Conservation (phyloP, 345 rosid species). For the Anacardium occidentale region DNA sequence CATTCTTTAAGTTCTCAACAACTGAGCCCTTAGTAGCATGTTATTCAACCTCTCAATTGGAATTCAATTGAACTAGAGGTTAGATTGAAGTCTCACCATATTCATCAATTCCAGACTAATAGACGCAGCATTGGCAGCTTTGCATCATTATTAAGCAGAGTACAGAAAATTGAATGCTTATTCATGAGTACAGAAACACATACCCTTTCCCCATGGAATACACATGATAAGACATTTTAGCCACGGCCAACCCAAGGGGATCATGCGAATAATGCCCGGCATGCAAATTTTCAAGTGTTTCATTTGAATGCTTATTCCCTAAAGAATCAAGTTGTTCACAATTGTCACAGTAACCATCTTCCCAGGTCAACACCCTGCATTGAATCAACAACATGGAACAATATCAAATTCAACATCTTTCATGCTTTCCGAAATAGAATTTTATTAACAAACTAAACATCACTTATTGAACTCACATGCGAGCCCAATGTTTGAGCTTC, state of each 20-base stretch:
- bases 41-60: background rate
- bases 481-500: slow-evolving; percentile 78
- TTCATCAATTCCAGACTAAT: background rate
- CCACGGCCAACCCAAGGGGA: slow-evolving; percentile 71
- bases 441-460: slow-evolving; percentile 1
- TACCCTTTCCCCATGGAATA: slow-evolving; percentile 96
- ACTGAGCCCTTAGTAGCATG: background rate
- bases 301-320: slow-evolving; percentile 39
- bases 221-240: slow-evolving; percentile 83
- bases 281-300: slow-evolving; percentile 37
- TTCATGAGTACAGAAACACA: slow-evolving; percentile 23
- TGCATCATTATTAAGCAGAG: slow-evolving; percentile 8
- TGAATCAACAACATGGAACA: background rate
- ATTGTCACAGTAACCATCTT: slow-evolving; percentile 74
- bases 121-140: background rate
- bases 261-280: slow-evolving; percentile 43
- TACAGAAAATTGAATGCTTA: background rate
- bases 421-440: background rate
- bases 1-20: background rate
- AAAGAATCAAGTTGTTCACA: slow-evolving; percentile 39
- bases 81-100: background rate
- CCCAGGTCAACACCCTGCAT: slow-evolving; percentile 86
- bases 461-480: slow-evolving; percentile 48
- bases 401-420: background rate
- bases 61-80: background rate